Base-by-base conservation (phyloP, 2,329 filamentous ascomycete genomes). In the Chrysoporthe cubensis region DNA sequence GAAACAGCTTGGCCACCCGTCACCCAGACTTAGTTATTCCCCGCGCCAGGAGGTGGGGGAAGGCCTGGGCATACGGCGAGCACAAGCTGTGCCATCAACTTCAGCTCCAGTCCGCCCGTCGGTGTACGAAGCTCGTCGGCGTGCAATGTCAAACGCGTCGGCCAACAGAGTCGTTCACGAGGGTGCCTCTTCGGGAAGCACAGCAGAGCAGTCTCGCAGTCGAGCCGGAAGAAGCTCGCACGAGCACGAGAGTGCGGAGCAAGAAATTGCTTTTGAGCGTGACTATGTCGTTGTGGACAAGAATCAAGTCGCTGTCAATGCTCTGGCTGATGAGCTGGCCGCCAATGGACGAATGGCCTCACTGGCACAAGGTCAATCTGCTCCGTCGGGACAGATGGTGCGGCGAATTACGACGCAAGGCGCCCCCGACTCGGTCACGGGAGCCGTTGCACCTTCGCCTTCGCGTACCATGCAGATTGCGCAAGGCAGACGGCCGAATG, bases 221-320 rank as follows among this genome's bases (percentile, higher is more conserved):
- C 66, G 66, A 62, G 9, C 26, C 34, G 64, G 57, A 43, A 44
- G 50, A n/a, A 44, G 40, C 9, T 40, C 58, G 14, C 79, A 80
- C 66, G 90, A 91, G 71, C 88, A 89, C 68, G 90, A 91, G 74
- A 87, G 83, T 75, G 91, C 90, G 3, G 93, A 92, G 2, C 92
- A 97, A 74, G 95, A 98, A 71, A 89, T 96, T 61, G 92, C 92
- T 1, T 91, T 97, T 73, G 94, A 97, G 76, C 89, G 95, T 71
- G 96, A 98, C 72, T 99, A 98, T 74, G 95, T 99, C 26, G 85
- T 98, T 37, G 93, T 99, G 14, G 96, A 99, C 81, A 97, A 97
- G 82, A 90, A 91, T 71, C 91, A 94, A 26, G 94, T 99, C 13
- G 95, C 98, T 78, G 95, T 99, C 62, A 98, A 99, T 77, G 96